Percentiles rank a stretch among this genome's conserved stretches.
These are phyloP conservation scores for Termitomyces sp. DNA, from an alignment of 768 basidiomycete species.

Conservation along the genomic window DNA sequence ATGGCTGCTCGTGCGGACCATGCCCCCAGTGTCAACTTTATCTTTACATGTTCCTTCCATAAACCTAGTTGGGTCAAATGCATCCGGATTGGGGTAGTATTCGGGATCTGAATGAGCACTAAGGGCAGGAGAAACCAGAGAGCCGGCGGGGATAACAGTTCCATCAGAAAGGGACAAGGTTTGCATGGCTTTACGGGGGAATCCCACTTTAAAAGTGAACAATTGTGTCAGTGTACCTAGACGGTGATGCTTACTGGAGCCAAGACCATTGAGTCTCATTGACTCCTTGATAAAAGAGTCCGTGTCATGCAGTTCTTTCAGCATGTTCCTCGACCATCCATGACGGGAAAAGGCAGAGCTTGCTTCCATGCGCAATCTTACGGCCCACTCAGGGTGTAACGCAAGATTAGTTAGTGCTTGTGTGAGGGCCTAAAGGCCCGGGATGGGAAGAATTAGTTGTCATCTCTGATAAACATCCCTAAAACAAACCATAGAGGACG, in stretches of 20 bases:
- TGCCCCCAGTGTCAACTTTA: neutral
- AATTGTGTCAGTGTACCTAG: neutral
- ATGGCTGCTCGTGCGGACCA: neutral
- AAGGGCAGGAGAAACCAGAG: neutral
- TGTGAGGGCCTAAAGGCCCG: neutral
- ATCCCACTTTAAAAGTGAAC: neutral
- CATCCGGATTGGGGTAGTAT: neutral
- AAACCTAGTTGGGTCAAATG: neutral
- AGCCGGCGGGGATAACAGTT: neutral
- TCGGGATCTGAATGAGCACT: neutral
- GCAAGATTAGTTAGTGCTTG: neutral
- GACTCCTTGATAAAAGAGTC: neutral
- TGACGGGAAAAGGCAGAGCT: neutral
- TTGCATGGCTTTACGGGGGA: neutral
- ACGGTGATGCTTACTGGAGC: neutral
- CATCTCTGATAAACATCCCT: neutral
- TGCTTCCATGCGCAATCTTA: neutral
- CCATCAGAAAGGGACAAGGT: neutral
- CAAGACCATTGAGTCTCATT: neutral
- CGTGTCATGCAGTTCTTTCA: neutral
- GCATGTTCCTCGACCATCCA: neutral
- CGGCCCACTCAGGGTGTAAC: neutral
- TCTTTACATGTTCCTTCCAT: neutral
- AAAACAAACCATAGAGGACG: neutral
- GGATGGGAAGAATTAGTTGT: neutral